phyloP scores from a whole-genome alignment of 805 yeast species.

The Osmozyma mogii region DNA sequence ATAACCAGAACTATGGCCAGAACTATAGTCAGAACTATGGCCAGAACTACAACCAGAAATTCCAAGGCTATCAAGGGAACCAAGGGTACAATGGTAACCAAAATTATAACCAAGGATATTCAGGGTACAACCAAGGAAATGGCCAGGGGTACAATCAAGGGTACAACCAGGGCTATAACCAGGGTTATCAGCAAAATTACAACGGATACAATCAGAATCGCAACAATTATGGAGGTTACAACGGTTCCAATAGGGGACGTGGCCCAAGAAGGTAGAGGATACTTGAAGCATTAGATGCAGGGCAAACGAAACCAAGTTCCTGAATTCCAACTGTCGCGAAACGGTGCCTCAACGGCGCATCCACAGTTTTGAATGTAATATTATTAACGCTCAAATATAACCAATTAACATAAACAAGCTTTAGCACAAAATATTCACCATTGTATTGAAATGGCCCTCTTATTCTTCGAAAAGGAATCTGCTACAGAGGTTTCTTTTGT shows the following conservation, averaged over 20 bases:
- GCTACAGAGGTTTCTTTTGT: no score
- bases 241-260: constrained; percentile 5
- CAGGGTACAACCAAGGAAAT: constrained; percentile 3
- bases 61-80: constrained; percentile 12
- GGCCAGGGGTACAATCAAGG: constrained; percentile 3
- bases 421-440: no score
- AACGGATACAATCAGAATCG: constrained; percentile 4
- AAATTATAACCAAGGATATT: constrained; percentile 4
- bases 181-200: constrained; percentile 8
- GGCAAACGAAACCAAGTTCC: no score
- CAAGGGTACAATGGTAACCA: constrained; percentile 4
- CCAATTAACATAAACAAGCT: no score
- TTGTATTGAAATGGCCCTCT: no score
- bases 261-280: no score
- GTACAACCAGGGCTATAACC: constrained; percentile 6
- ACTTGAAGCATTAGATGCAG: no score
- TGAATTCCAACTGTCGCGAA: no score
- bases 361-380: no score
- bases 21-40: constrained; percentile 10
- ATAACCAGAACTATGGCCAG: constrained; percentile 14
- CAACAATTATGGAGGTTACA: constrained; percentile 5
- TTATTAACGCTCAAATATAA: no score
- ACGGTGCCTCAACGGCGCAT: no score
- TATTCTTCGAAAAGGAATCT: no score
- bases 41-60: constrained; percentile 8